A percentile compares a stretch with the other conserved stretches of the same genome.
Conservation (phyloP, 108 stramenopile species). For the Cyclotella sp. region DNA sequence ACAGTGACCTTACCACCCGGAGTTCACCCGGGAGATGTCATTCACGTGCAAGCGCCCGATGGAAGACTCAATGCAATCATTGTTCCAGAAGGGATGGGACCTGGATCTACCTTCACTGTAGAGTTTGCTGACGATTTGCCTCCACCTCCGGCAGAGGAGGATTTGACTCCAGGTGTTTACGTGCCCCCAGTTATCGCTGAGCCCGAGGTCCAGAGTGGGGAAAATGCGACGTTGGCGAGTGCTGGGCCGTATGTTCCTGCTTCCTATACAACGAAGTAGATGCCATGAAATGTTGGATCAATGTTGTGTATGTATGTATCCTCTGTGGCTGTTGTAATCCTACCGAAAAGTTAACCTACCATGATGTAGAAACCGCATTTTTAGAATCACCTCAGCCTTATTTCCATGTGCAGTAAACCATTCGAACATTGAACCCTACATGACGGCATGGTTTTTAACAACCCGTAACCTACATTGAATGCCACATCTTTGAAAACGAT, state of each 20-base stretch:
- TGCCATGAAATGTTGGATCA: too few relatives aligned
- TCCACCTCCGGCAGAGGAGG: constrained; percentile 34
- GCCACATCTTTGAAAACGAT: too few relatives aligned
- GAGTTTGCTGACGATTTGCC: constrained; percentile 70
- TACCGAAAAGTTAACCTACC: too few relatives aligned
- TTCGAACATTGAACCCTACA: too few relatives aligned
- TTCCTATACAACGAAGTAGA: neutral
- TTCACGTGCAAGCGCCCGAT: constrained; percentile 83
- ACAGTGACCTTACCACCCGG: constrained; percentile 79
- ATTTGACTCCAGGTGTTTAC: constrained; percentile 48
- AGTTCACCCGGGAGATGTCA: constrained; percentile 74
- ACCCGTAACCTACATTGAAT: too few relatives aligned
- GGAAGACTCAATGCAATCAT: constrained; percentile 81
- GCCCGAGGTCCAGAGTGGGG: constrained; percentile 15
- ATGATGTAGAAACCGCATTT: too few relatives aligned
- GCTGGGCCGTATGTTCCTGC: constrained; percentile 40
- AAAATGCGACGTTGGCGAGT: neutral
- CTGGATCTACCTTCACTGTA: constrained; percentile 87
- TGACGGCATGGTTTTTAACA: too few relatives aligned
- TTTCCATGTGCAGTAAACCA: too few relatives aligned
- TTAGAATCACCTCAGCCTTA: too few relatives aligned
- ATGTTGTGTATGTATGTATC: too few relatives aligned
- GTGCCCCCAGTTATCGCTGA: constrained; percentile 49
- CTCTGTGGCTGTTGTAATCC: too few relatives aligned
- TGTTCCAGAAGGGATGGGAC: constrained; percentile 79